Conservation (phyloP, 257 asterid species). For the Capsicum chinense region DNA sequence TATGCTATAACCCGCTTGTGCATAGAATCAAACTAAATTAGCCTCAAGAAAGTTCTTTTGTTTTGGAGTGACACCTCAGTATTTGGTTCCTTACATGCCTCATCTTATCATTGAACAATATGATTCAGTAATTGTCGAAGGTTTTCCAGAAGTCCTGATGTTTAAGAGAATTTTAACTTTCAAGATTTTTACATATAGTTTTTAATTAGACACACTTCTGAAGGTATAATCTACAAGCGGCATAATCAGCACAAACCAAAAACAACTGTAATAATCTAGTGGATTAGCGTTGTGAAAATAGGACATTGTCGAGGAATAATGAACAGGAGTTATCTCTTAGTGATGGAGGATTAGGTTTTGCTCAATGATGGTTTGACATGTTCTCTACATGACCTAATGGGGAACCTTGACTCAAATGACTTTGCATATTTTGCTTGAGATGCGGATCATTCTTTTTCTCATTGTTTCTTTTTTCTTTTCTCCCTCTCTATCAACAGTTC, state of each 20-base stretch:
- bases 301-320: slow-evolving; percentile 16
- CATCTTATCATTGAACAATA: background rate
- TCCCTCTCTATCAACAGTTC: slow-evolving; percentile 56
- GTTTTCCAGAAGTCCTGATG: background rate
- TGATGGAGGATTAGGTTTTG: slow-evolving; percentile 16
- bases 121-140: background rate
- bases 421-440: background rate
- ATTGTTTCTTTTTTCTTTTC: background rate
- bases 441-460: background rate
- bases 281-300: slow-evolving; percentile 19
- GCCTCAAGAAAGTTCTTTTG: slow-evolving; percentile 4
- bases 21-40: background rate
- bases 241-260: background rate
- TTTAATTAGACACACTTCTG: slow-evolving; percentile 20
- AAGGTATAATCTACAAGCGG: slow-evolving; percentile 1
- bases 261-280: slow-evolving; percentile 1
- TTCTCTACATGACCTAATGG: background rate
- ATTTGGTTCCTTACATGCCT: slow-evolving; percentile 5
- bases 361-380: background rate
- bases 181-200: background rate
- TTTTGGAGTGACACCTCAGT: background rate
- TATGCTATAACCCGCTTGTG: slow-evolving; percentile 38
- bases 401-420: slow-evolving; percentile 16
- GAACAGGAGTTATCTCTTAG: slow-evolving; percentile 5
- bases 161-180: background rate